Base-by-base conservation (phyloP, 768 basidiomycete species). In the Mycena rosella region DNA sequence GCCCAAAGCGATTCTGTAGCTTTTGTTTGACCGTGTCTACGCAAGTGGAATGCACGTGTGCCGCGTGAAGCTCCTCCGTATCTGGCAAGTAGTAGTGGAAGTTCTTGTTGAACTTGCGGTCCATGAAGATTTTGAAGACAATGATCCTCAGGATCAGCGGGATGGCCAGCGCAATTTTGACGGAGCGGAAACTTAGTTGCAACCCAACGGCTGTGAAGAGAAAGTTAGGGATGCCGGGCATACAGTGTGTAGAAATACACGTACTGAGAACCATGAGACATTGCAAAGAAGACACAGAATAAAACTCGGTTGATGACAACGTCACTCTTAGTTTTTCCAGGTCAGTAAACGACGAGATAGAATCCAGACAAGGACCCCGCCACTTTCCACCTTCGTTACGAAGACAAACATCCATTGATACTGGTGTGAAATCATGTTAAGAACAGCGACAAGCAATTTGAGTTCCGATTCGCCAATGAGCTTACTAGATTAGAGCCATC, bases 351-450 rank as follows among this genome's bases (percentile, higher is more conserved):
- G 45, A 9, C 55, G 26, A 52, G 13, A 3, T 42, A 13, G 32
- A 3, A 26, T 29, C n/a, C 18, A 36, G 34, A 24, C 18, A 61
- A 57, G 6, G 17, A 78, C 90, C 40, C 95, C 95, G 48, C 95
- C 95, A 24, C 88, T 91, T 79, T 96, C 95, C 18, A 92, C 89
- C 59, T 86, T 86, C 2, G 93, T 88, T 38, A 91, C 81, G 73
- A 86, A 93, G 47, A 94, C 92, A 75, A 93, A 96, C 85, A 95
- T 91, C 29, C 96, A 82, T 79, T 93, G 90, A 73, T 96, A 96
- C 42, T 44, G n/a, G 18, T 44, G 42, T 11, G 42, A 20, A 22
- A 20, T 20, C 6, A 4, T 5, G 15, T 42, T 44, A 18, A 44
- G 20, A n/a, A n/a, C 42, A 44, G 42, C n/a, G 8, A 38, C 10